phyloP scores from a whole-genome alignment of 495 filamentous ascomycete genomes.

The Penicillium maclennaniae region DNA sequence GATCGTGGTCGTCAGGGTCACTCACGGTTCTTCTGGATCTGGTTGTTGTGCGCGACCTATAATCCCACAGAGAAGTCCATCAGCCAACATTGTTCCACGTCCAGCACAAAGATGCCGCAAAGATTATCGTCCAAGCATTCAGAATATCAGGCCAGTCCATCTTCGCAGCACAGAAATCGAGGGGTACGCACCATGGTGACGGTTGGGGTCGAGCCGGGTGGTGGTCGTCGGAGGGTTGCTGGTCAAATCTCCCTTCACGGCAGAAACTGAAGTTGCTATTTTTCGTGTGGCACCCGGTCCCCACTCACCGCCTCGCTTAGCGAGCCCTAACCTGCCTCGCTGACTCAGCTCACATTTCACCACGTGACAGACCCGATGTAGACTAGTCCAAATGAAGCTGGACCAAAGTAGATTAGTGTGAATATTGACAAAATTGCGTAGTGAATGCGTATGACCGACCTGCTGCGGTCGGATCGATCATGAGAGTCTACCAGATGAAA shows the following conservation, averaged over 20 bases:
- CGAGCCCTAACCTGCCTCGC: constrained; percentile 41
- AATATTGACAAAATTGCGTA: no score
- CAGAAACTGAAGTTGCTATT: constrained; percentile 34
- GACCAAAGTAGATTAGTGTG: not conserved
- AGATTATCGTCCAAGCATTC: constrained; percentile 6
- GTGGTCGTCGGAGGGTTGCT: constrained; percentile 51
- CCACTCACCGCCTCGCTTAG: constrained; percentile 45
- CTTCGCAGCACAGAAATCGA: constrained; percentile 15
- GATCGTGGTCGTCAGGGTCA: constrained; percentile 18
- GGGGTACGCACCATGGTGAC: constrained; percentile 59
- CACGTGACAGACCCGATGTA: not conserved
- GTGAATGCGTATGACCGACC: no score
- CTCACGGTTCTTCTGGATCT: constrained; percentile 96
- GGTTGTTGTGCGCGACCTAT: constrained; percentile 99
- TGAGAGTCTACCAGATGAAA: not conserved
- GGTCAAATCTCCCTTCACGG: constrained; percentile 46
- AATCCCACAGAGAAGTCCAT: constrained; percentile 28
- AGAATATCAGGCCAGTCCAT: constrained; percentile 8
- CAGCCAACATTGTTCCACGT: constrained; percentile 22
- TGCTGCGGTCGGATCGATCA: no score
- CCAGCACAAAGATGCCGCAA: constrained; percentile 2
- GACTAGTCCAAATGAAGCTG: not conserved
- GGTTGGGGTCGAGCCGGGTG: constrained; percentile 56
- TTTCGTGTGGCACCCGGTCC: constrained; percentile 47
- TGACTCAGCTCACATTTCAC: constrained; percentile 6